A percentile compares a stretch with the other conserved stretches of the same genome.
Conservation (phyloP, 2,329 filamentous ascomycete species). For the Talaromyces sp. region DNA sequence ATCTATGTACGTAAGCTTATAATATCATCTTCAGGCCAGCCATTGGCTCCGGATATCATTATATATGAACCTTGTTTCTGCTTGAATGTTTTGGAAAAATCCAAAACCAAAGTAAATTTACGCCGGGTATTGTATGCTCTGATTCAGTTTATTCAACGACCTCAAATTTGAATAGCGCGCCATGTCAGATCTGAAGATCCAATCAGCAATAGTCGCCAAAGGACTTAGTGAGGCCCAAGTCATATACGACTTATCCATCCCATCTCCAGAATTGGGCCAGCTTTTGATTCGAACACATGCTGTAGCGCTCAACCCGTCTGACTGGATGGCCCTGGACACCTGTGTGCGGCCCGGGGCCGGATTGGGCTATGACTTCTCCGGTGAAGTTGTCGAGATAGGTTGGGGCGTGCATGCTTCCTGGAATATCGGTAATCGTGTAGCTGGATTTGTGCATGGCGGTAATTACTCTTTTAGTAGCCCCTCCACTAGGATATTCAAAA, state of each 20-base stretch:
- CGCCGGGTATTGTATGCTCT: background rate
- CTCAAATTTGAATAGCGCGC: background rate
- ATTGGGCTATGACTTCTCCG: background rate
- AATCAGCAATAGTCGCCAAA: background rate
- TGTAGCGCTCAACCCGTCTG: background rate
- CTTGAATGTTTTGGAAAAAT: background rate
- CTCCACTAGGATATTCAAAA: slow-evolving; percentile 27
- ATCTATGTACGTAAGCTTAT: background rate
- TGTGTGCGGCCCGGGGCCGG: background rate
- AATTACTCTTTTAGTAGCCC: background rate
- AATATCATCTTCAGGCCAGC: background rate
- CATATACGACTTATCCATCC: background rate
- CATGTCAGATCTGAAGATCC: background rate
- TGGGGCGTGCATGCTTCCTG: background rate
- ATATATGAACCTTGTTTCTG: background rate
- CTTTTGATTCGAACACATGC: background rate
- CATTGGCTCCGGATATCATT: background rate
- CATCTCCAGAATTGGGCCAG: background rate
- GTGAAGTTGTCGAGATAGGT: background rate
- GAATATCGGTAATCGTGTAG: background rate
- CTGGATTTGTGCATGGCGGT: background rate
- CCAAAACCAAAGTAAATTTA: too few species aligned
- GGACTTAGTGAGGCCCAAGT: background rate
- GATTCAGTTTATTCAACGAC: background rate
- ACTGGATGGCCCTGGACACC: background rate